phyloP scores from a whole-genome alignment of 129 eudicot genomes.

The Kitagawia praeruptora region DNA sequence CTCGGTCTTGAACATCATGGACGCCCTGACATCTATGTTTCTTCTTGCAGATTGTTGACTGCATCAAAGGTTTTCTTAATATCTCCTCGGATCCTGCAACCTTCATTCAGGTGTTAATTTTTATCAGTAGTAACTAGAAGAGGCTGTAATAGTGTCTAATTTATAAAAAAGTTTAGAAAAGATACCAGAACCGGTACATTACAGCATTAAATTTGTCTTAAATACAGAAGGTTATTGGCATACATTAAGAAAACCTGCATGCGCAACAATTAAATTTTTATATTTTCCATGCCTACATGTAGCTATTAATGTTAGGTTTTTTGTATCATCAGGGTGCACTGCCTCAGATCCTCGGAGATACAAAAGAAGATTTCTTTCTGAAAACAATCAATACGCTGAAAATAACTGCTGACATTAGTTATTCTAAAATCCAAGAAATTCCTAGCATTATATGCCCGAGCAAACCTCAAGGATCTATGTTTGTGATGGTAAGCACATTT shows the following conservation, averaged over 20 bases:
- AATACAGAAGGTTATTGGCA: neutral
- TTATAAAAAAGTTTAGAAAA: too few relatives aligned
- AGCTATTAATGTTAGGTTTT: neutral
- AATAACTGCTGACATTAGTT: conserved; percentile 50
- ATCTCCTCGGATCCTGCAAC: conserved; percentile 63
- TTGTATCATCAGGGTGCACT: conserved; percentile 56
- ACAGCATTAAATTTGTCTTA: neutral
- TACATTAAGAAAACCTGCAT: neutral
- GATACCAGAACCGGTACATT: neutral
- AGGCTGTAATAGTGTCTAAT: neutral
- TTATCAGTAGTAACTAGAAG: neutral
- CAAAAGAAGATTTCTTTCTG: conserved; percentile 54
- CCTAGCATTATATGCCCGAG: conserved; percentile 73
- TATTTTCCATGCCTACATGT: neutral
- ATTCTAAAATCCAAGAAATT: conserved; percentile 40
- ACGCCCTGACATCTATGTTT: conserved; percentile 1
- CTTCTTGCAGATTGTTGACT: conserved; percentile 47
- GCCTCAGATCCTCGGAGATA: conserved; percentile 56
- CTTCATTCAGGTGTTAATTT: conserved; percentile 50
- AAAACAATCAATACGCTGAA: conserved; percentile 35
- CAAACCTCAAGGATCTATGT: conserved; percentile 92
- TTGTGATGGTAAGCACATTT: conserved; percentile 61
- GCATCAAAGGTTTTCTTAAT: conserved; percentile 48
- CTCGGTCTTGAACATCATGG: neutral
- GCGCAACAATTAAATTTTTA: neutral